A percentile compares a stretch with the other conserved stretches of the same genome.
Conservation (phyloP, 805 yeast species). For the Kuraishia piskuri region DNA sequence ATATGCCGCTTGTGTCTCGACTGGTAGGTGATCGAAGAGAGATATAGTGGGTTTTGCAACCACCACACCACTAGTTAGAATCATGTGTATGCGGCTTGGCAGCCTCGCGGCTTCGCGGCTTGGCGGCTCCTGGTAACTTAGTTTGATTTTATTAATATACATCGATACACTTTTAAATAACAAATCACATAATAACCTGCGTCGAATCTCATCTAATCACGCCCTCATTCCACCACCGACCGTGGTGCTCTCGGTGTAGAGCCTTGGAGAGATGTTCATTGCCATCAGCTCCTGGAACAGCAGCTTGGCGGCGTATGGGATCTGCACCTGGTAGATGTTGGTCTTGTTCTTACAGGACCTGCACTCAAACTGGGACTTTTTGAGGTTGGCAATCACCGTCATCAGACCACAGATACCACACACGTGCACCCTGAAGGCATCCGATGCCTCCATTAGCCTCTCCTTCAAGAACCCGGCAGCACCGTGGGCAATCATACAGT, state of each 20-base stretch:
- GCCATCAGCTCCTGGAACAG: slow-evolving; percentile 99
- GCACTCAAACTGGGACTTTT: slow-evolving; percentile 97
- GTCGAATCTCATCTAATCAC: not conserved
- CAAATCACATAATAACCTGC: not conserved
- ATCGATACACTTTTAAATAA: not conserved
- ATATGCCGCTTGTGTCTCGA: too few relatives aligned
- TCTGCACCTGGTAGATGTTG: slow-evolving; percentile 93
- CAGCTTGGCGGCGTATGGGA: slow-evolving; percentile 97
- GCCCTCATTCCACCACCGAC: slow-evolving; percentile 17
- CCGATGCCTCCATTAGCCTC: slow-evolving; percentile 97
- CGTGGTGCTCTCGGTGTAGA: slow-evolving; percentile 69
- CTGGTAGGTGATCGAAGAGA: too few relatives aligned
- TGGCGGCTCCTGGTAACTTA: not conserved
- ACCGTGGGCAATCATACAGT: slow-evolving; percentile 99
- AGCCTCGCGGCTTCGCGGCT: too few relatives aligned
- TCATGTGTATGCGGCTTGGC: too few relatives aligned
- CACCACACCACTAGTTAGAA: too few relatives aligned
- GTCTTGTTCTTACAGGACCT: slow-evolving; percentile 98
- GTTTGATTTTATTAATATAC: not conserved
- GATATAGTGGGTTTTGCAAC: too few relatives aligned
- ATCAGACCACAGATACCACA: slow-evolving; percentile 98
- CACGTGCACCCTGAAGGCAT: slow-evolving; percentile 95
- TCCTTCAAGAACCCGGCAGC: slow-evolving; percentile 98
- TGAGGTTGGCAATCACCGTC: slow-evolving; percentile 95
- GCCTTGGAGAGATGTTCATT: slow-evolving; percentile 95